Base-by-base conservation (phyloP, 2,329 filamentous ascomycete genomes). In the Colletotrichum sansevieriae region DNA sequence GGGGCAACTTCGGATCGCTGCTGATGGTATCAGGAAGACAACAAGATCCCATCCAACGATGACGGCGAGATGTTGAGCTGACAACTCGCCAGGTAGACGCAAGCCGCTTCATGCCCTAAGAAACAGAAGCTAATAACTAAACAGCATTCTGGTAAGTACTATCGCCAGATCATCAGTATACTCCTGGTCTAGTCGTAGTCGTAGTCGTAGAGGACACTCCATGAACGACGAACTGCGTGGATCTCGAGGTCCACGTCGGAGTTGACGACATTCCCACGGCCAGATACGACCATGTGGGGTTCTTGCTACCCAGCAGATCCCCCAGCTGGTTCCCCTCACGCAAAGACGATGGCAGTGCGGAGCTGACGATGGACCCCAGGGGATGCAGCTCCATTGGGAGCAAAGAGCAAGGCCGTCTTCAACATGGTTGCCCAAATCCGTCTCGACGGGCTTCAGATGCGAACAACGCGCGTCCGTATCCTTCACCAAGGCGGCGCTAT, bases 241-340 rank as follows among this genome's bases (percentile, higher is more conserved):
- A 69, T 56, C 29, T 49, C 13, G 18, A 60, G 55, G 18, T 69
- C 66, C 55, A 56, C 56, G 62, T 22, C 44, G 13, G 20, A 61
- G 55, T 56, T 60, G 41, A 69, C 49, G 62, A 41, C 66, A 49
- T 60, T 15, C 25, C 25, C 62, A 66, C 35, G 66, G 56, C n/a
- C 35, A 39, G 55, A 37, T 44, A 69, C 49, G 56, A 20, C 41
- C 43, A 41, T 61, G 66, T 65, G 66, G 62, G 66, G 65, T 39
- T 54, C n/a, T 52, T 18, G 46, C 33, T 22, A 55, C 12, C 49
- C 41, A 52, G 49, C 64, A 41, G 62, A 41, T 51, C 39, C 43
- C 43, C 35, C 3, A 18, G 52, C 41, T 15, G 29, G 18, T 37
- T 41, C 12, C 46, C 60, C 65, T 46, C 43, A 46, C 47, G 54